These are phyloP conservation scores for Cardamine chenopodiifolia DNA, from an alignment of 345 rosid genomes.

Conservation along the genomic window DNA sequence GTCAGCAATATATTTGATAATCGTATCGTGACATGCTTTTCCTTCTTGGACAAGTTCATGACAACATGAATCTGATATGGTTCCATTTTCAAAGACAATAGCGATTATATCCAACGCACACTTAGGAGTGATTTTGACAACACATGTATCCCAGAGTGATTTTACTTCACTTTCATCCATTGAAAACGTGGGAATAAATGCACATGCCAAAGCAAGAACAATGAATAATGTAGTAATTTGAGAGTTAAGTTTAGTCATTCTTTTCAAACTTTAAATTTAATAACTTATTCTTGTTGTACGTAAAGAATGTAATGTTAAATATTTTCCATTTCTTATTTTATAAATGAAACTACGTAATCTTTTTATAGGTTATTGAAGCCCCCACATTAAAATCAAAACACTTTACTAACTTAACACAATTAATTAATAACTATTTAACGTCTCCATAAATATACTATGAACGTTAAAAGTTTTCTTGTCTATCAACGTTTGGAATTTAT, in stretches of 20 bases:
- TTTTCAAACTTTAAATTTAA: neutral
- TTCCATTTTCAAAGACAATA: neutral
- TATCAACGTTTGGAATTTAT: too few species aligned
- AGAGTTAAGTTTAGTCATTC: neutral
- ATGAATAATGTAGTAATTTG: neutral
- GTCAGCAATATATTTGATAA: neutral
- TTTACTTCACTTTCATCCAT: neutral
- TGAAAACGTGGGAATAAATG: neutral
- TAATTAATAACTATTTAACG: neutral
- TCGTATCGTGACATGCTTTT: neutral
- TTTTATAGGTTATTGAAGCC: neutral
- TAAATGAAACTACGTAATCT: neutral
- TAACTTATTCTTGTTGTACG: neutral
- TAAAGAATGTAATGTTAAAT: neutral
- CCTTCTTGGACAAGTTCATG: neutral
- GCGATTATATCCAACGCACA: neutral
- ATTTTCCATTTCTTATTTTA: neutral
- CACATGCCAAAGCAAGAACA: neutral
- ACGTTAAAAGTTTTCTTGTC: too few species aligned
- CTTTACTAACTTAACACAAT: neutral
- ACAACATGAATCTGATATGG: neutral
- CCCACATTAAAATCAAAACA: neutral
- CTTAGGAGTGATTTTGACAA: too few species aligned
- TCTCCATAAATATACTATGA: neutral
- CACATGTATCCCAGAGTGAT: too few species aligned